Base-by-base conservation (phyloP, 768 basidiomycete genomes). In the Coprinellus micaceus region DNA sequence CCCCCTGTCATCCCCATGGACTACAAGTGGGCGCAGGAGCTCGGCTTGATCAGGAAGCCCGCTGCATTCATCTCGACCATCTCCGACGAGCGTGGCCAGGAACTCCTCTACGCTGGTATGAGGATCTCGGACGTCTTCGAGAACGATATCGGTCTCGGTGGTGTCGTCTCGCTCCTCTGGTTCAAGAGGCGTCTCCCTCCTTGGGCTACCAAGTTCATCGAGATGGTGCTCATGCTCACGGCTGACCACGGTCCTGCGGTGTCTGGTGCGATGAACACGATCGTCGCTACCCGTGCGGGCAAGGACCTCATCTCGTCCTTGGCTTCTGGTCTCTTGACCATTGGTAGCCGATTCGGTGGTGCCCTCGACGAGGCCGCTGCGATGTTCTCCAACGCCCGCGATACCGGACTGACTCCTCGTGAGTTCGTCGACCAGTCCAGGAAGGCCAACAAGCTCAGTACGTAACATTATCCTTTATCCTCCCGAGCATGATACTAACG, bases 1-100 rank as follows among this genome's bases (percentile, higher is more conserved):
- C 94, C 95, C 4, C 96, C 96, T 10, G 86, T 90, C 56, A 98
- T 98, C 69, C 96, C 96, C n/a, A 98, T 98, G 93, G 96, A 99
- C 77, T 99, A 98, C 86, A 98, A 98, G 81, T 98, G 96, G 96
- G 95, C 95, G 33, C 92, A 95, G 76, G 94, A 97, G 77, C 87
- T 98, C 54, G 96, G 96, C 56, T 86, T 99, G 69, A 95, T 98
- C 77, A 89, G 96, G 70, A 98, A 98, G 77, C 97, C 95, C 19
- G 95, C 96, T 37, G 94, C 97, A 2, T 97, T 96, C 81, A 96
- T 97, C 79, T 97, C 94, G 29, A 97, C 97, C 62, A 99, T 98
- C 75, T 97, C 94, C 48, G 97, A 99, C 74, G 97, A 98, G 80
- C 91, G 96, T 67, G 97, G 97, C 0, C 95, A 98, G 74, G 97